A percentile compares a stretch with the other conserved stretches of the same genome.
Evolutionary conservation across 2,329 filamentous ascomycete species (phyloP).

Genomic region (Biscogniauxia mediterranea): DNA sequence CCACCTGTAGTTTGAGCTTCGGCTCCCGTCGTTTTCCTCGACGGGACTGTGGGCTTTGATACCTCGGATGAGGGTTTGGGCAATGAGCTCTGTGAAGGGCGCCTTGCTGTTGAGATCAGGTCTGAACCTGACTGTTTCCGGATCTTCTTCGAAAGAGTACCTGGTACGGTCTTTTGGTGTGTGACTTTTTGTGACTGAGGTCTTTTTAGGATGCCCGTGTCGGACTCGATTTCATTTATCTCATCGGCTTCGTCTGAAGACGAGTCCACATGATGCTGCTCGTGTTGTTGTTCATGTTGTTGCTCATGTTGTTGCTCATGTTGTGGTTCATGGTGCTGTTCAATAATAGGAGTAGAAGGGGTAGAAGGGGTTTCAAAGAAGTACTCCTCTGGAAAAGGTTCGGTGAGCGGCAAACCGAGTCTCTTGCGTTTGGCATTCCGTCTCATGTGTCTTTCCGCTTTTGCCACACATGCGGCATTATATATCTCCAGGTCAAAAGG

Average conservation of each 20-base stretch:
- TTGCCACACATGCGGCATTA: slow-evolving; percentile 34
- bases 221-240: slow-evolving; percentile 14
- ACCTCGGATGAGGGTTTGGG: slow-evolving; percentile 10
- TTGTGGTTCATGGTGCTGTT: slow-evolving; percentile 3
- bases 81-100: slow-evolving; percentile 6
- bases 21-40: slow-evolving; percentile 8
- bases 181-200: slow-evolving; percentile 2
- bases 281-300: too few species aligned
- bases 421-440: slow-evolving; percentile 44
- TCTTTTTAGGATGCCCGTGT: too few species aligned
- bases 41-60: slow-evolving; percentile 4
- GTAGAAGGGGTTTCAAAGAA: slow-evolving; percentile 12
- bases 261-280: slow-evolving; percentile 5
- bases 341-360: neutral
- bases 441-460: slow-evolving; percentile 38
- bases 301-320: too few species aligned
- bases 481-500: slow-evolving; percentile 41
- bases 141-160: slow-evolving; percentile 7
- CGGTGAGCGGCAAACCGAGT: slow-evolving; percentile 34
- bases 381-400: slow-evolving; percentile 15
- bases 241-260: slow-evolving; percentile 29
- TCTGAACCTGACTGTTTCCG: neutral
- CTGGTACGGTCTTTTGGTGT: slow-evolving; percentile 24
- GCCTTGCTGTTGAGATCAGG: slow-evolving; percentile 8
- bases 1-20: slow-evolving; percentile 13